Conservation (phyloP, 2,329 filamentous ascomycete species). For the Trichoderma atrobrunneum region DNA sequence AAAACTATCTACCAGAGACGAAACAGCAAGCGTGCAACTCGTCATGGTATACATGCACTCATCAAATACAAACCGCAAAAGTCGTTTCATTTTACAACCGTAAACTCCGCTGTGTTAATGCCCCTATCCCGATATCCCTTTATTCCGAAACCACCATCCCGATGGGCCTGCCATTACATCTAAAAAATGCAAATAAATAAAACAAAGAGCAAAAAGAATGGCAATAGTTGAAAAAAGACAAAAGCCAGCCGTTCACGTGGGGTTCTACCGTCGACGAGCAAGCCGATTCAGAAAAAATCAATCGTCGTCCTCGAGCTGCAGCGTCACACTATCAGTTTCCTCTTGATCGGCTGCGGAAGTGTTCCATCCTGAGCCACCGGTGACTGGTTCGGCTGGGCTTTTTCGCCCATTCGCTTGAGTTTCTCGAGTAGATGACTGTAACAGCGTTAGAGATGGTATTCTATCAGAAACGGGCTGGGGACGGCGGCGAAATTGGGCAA, state of each 20-base stretch:
- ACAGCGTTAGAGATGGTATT: constrained; percentile 32
- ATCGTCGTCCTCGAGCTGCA: constrained; percentile 7
- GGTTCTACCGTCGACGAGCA: neutral
- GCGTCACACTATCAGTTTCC: constrained; percentile 40
- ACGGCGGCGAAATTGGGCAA: constrained; percentile 29
- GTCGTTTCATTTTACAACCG: neutral
- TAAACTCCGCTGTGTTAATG: neutral
- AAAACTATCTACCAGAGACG: neutral
- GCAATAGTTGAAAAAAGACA: neutral
- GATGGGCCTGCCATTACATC: neutral
- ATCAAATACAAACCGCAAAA: neutral
- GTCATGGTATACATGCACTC: neutral
- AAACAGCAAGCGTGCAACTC: neutral
- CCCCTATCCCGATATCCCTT: neutral
- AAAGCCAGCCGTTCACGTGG: neutral
- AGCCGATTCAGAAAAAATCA: neutral
- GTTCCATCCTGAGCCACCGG: constrained; percentile 34
- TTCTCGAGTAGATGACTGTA: constrained; percentile 55
- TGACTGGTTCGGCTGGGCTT: constrained; percentile 33
- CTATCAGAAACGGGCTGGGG: constrained; percentile 30
- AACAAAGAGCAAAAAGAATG: neutral
- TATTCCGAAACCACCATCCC: neutral
- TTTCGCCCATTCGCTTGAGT: constrained; percentile 47
- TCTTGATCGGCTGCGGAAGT: constrained; percentile 47
- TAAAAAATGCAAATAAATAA: neutral